phyloP scores from a whole-genome alignment of 352 stramenopile genomes.

The Saprolegnia parasitica region DNA sequence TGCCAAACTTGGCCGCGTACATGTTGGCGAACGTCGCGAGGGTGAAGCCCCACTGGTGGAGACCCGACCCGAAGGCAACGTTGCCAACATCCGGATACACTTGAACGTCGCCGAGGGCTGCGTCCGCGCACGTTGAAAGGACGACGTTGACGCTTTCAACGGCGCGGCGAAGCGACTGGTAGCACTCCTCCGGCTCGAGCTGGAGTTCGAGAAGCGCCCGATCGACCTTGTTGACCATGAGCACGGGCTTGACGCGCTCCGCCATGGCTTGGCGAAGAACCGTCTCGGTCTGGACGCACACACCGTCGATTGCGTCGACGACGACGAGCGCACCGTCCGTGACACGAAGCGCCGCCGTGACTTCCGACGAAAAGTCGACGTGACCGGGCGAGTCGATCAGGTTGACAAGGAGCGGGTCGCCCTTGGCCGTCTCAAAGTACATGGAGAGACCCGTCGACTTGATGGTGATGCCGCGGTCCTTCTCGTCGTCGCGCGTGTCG shows the following conservation, averaged over 20 bases:
- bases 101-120: slow-evolving; percentile 77
- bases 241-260: slow-evolving; percentile 86
- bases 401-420: slow-evolving; percentile 92
- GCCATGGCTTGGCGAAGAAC: slow-evolving; percentile 89
- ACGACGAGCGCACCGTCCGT: slow-evolving; percentile 92
- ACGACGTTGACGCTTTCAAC: slow-evolving; percentile 95
- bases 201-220: slow-evolving; percentile 88
- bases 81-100: slow-evolving; percentile 88
- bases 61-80: slow-evolving; percentile 90
- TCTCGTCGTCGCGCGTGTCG: slow-evolving; percentile 90
- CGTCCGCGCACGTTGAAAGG: slow-evolving; percentile 91
- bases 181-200: slow-evolving; percentile 88
- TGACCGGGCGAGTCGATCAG: slow-evolving; percentile 93
- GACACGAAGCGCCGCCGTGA: slow-evolving; percentile 90
- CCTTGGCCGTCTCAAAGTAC: slow-evolving; percentile 83
- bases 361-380: slow-evolving; percentile 94
- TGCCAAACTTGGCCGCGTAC: slow-evolving; percentile 89
- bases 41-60: slow-evolving; percentile 94
- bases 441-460: slow-evolving; percentile 94
- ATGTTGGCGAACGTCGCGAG: slow-evolving; percentile 90
- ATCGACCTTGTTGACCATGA: slow-evolving; percentile 96
- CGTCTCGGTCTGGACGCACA: slow-evolving; percentile 94
- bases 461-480: slow-evolving; percentile 93
- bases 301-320: slow-evolving; percentile 91
- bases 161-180: slow-evolving; percentile 86